Conservation (phyloP, 176 grass and related monocot genomes). For the Triticum timopheevii region DNA sequence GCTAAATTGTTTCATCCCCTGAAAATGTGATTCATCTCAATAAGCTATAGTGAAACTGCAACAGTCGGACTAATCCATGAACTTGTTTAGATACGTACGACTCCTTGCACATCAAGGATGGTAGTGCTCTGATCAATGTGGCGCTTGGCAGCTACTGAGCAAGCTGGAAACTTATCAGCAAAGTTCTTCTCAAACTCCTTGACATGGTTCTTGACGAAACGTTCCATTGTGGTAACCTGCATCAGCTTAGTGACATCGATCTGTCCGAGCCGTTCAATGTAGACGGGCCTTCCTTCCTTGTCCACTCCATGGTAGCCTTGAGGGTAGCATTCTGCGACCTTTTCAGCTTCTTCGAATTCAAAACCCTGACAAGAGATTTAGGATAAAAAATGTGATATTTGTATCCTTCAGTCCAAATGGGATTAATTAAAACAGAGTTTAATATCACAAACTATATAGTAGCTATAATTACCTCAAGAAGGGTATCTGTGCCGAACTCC, state of each 20-base stretch:
- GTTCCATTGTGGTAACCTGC: constrained; percentile 98
- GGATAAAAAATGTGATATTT: constrained; percentile 22
- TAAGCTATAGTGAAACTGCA: constrained; percentile 20
- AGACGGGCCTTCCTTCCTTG: constrained; percentile 93
- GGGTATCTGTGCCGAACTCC: constrained; percentile 70
- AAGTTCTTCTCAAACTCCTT: constrained; percentile 96
- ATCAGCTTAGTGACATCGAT: constrained; percentile 85
- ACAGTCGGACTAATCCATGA: background rate
- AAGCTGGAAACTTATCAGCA: constrained; percentile 90
- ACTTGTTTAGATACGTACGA: constrained; percentile 52
- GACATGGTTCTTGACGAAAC: constrained; percentile 92
- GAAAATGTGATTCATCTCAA: constrained; percentile 6
- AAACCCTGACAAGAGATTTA: constrained; percentile 53
- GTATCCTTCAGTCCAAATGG: background rate
- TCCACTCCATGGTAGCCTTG: constrained; percentile 97
- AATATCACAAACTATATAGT: background rate
- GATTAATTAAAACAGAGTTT: background rate
- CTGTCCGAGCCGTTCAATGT: constrained; percentile 88
- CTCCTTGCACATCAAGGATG: constrained; percentile 96
- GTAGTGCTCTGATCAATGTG: constrained; percentile 99
- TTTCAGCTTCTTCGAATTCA: constrained; percentile 75
- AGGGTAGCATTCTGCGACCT: constrained; percentile 94
- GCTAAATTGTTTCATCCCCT: constrained; percentile 96
- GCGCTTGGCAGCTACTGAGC: constrained; percentile 76
- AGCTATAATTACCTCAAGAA: constrained; percentile 66